Percentiles rank a stretch among this genome's conserved stretches.
Conservation (phyloP, 202 grass and related monocot species). For the Dendrocalamus latiflorus region DNA sequence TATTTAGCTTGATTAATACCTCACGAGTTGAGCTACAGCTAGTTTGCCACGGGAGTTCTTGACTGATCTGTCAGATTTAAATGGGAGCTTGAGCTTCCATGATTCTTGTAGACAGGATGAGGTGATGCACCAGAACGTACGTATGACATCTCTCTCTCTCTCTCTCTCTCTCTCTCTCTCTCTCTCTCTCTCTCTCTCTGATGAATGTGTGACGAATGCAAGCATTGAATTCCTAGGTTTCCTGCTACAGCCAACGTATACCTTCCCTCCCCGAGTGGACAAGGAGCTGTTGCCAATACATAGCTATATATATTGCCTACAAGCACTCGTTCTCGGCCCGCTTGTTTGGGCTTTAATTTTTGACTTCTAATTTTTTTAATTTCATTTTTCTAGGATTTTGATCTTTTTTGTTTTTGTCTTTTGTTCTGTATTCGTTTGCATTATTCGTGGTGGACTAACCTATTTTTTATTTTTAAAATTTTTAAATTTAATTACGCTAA, state of each 20-base stretch:
- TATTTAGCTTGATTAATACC: no score
- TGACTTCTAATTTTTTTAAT: no score
- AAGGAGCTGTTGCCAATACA: conserved; percentile 27
- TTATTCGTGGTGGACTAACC: no score
- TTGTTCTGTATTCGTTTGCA: no score
- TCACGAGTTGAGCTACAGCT: background rate
- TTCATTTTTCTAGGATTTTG: no score
- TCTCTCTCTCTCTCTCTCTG: background rate
- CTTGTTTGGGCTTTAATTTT: no score
- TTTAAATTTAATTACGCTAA: no score
- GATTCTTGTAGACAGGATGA: conserved; percentile 28
- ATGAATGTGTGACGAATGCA: conserved; percentile 35
- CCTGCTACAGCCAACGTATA: conserved; percentile 31
- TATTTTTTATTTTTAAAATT: no score
- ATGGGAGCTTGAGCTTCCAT: conserved; percentile 20
- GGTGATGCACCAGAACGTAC: conserved; percentile 2
- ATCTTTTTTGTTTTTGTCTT: no score
- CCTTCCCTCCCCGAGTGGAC: conserved; percentile 9
- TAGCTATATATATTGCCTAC: no score
- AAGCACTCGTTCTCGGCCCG: no score
- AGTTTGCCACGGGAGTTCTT: background rate
- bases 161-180: no score
- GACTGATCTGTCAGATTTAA: background rate
- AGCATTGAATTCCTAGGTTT: conserved; percentile 47
- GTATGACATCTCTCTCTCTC: background rate